Base-by-base conservation (phyloP, 164 flowering plant genomes). In the Dillenia turbinata region DNA sequence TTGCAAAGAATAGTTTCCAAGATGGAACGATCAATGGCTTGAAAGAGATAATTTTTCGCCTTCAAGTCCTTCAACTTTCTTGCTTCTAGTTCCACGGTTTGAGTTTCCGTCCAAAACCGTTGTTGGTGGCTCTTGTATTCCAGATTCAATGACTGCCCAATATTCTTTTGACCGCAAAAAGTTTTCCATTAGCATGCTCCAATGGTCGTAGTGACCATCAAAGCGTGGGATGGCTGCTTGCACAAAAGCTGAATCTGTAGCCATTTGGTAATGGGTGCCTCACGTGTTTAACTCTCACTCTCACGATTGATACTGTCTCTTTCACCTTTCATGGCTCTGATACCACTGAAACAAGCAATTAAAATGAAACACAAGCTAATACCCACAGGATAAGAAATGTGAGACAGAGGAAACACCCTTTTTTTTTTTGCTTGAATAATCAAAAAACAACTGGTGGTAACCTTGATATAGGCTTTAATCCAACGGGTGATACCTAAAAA, bases 1-100 rank as follows among this genome's bases (percentile, higher is more conserved):
- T 69, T 69, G 61, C 65, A 33, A 45, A 63, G 63, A 69, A 63
- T 69, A 9, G 72, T 69, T 47, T 69, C 72, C 55, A 57, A 52
- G 57, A 68, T 62, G 22, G 52, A 15, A 22, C 48, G 57, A 62
- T 69, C 49, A 49, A 55, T 50, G 10, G 57, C 56, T 33, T 67
- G 61, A 65, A 65, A 65, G 13, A 57, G 44, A n/a, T 65, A 50
- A 45, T 44, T 58, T 24, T 65, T 65, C 47, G 54, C 51, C 51
- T 58, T 57, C 50, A 50, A 44, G 13, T 65, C 58, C 40, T 59
- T 64, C 44, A 64, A 19, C 43, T 64, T 64, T 26, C 54, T 52
- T 24, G 24, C 54, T 15, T 54, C 61, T 51, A 59, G 47, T 14
- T 59, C 51, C 46, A 51, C 3, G 11, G 17, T 59, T 51, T 45